Base-by-base conservation (phyloP, 441 rosid genomes). In the Daphne laureola region DNA sequence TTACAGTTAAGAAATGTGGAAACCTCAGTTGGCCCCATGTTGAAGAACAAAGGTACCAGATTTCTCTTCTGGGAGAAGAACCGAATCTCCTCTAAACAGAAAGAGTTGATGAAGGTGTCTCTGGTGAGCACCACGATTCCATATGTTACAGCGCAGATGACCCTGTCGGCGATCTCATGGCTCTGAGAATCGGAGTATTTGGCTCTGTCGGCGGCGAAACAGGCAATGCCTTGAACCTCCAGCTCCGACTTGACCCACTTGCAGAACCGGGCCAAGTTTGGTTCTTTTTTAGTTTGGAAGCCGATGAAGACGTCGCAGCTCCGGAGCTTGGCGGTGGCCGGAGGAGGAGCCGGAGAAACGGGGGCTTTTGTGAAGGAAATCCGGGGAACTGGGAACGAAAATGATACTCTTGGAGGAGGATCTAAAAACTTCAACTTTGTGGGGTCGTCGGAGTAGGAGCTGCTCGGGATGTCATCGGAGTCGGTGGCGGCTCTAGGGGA, bases 241-340 rank as follows among this genome's bases (percentile, higher is more conserved):
- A 86, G 88, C 76, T 91, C 96, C 18, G 96, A 91, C 72, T 87
- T 91, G 26, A 91, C 69, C 98, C 98, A 91, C 73, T 87, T 87
- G 59, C 89, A 86, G 66, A 91, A 86, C 45, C 93, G 79, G 41
- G 75, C 63, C 70, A 91, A 65, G 75, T 80, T 87, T 38, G 93
- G 87, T 71, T 82, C 78, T 21, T 21, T 31, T 57, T 86, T 89
- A 44, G 95, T 95, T 46, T 88, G 90, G 67, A 80, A 84, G 53
- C 96, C 94, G 12, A 91, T 78, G 67, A 71, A 91, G 61, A 86
- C 93, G 62, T 91, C 98, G 60, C 93, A 83, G 79, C 90, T 87
- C 68, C 96, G 79, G 50, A 86, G 86, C 72, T 82, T 87, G 55
- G 96, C 76, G 66, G 81, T 80, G 12, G 83, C 67, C 41, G 84